Percentiles rank a stretch among this genome's conserved stretches.
Conservation (phyloP, 2,329 filamentous ascomycete genomes). For the Colletotrichum cereale region DNA sequence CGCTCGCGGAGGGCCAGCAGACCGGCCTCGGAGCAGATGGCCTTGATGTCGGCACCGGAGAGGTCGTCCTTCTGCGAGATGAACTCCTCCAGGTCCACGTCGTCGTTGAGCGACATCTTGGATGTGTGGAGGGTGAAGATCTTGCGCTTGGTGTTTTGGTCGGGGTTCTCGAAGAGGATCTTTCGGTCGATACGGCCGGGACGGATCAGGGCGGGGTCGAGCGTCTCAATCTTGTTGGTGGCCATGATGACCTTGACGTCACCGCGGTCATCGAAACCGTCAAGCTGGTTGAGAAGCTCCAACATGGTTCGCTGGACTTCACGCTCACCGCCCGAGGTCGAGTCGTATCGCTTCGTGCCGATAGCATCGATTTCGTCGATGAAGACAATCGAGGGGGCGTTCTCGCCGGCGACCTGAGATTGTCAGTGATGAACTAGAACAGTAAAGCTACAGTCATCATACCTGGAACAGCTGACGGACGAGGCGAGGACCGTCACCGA, state of each 20-base stretch:
- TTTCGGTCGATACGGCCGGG: conserved; percentile 98
- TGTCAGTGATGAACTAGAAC: not conserved
- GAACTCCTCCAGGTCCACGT: conserved; percentile 99
- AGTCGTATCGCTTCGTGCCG: conserved; percentile 98
- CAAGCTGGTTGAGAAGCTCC: conserved; percentile 96
- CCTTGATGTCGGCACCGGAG: conserved; percentile 97
- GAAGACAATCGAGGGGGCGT: conserved; percentile 97
- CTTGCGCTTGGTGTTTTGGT: conserved; percentile 94
- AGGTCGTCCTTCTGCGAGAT: conserved; percentile 99
- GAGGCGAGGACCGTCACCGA: conserved; percentile 93
- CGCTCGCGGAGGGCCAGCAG: conserved; percentile 93
- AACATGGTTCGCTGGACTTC: conserved; percentile 99
- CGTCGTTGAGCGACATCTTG: conserved; percentile 96
- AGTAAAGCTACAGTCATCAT: conserved; percentile 47
- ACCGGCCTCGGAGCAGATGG: conserved; percentile 97
- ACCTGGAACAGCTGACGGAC: conserved; percentile 96
- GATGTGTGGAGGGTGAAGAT: conserved; percentile 98
- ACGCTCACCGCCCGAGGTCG: conserved; percentile 94
- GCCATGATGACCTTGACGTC: conserved; percentile 99
- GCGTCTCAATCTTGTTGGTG: conserved; percentile 99
- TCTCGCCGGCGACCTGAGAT: conserved; percentile 86
- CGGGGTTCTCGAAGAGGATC: conserved; percentile 79
- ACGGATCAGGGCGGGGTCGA: conserved; percentile 95
- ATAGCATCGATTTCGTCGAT: conserved; percentile 99
- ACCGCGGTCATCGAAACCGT: conserved; percentile 98